phyloP scores from a whole-genome alignment of 2,329 filamentous ascomycete species.

The Cadophora malorum region DNA sequence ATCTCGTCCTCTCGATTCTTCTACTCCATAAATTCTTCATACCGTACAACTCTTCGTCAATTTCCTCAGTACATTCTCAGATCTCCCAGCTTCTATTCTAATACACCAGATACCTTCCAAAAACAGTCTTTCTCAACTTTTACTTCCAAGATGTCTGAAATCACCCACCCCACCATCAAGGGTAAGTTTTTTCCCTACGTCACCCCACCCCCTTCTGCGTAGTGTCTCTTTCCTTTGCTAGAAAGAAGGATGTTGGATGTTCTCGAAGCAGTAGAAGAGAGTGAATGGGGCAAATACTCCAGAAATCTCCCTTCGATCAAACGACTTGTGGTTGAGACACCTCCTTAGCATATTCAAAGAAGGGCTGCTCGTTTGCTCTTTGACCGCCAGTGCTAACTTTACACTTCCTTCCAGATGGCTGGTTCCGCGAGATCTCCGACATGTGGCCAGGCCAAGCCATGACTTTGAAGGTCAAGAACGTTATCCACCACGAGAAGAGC shows the following conservation, averaged over 20 bases:
- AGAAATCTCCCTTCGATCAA: not conserved
- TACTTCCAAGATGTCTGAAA: conserved; percentile 54
- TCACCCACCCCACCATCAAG: conserved; percentile 64
- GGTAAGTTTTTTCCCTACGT: conserved; percentile 49
- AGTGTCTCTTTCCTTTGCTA: not conserved
- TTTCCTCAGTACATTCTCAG: not conserved
- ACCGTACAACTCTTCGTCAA: not conserved
- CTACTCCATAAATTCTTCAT: not conserved
- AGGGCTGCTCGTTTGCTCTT: not conserved
- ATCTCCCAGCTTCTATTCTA: not conserved
- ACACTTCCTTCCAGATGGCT: conserved; percentile 72
- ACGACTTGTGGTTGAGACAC: not conserved
- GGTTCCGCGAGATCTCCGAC: conserved; percentile 98
- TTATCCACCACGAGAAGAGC: conserved; percentile 99
- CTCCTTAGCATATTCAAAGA: not conserved
- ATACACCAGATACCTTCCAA: not conserved
- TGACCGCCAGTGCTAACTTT: conserved; percentile 23
- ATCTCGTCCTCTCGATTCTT: not conserved
- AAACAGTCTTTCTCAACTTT: conserved; percentile 2
- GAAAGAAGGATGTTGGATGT: too few relatives aligned
- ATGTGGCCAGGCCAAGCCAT: conserved; percentile 99
- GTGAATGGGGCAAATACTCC: not conserved
- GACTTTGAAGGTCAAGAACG: conserved; percentile 97
- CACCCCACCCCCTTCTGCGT: conserved; percentile 9
- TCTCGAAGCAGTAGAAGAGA: not conserved